Base-by-base conservation (phyloP, 495 filamentous ascomycete genomes). In the Annulohypoxylon bovei region DNA sequence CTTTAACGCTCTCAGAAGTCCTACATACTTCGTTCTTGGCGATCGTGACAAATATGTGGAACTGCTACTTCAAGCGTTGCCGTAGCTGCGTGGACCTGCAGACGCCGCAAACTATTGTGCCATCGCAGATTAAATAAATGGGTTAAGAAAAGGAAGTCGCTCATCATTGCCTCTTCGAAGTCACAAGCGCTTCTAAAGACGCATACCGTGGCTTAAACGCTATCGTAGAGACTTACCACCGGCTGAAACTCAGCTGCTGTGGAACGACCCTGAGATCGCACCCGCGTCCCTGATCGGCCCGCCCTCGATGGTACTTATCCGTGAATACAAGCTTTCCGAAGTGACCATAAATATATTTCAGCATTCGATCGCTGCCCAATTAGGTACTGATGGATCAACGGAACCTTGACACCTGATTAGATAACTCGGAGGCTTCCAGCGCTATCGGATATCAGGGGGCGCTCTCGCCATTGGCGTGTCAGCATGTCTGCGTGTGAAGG, bases 1-100 rank as follows among this genome's bases (percentile, higher is more conserved):
- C 46, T 16, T 35, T 37, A 14, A 2, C 23, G 11, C 20, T 35
- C 9, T 11, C 6, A 5, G 12, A 1, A 23, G 16, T 49, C 25
- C 16, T 55, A 57, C 62, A 12, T 55, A 57, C 62, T 18, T 65
- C 28, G 39, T 28, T 65, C 52, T 55, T 47, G 62, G 52, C 52
- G 28, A 46, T 37, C 28, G 7, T 49, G 37, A 56, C 22, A 49
- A 40, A 23, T 39, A 30, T 11, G 25, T 47, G 35, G 25, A 20
- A 25, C 11, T 46, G 35, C 9, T 33, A 55, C n/a, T 55, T n/a
- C 32, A 6, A 8, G 12, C 12, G 22, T 30, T 63, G 22, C 33
- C 20, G 14, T 28, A n/a, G n/a, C n/a, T n/a, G n/a, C n/a, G n/a
- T n/a, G n/a, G n/a, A 11, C 18, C 32, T 25, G 20, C 35, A 22